Conservation (phyloP, 208 protist genomes). For the Phytomonas sp. region DNA sequence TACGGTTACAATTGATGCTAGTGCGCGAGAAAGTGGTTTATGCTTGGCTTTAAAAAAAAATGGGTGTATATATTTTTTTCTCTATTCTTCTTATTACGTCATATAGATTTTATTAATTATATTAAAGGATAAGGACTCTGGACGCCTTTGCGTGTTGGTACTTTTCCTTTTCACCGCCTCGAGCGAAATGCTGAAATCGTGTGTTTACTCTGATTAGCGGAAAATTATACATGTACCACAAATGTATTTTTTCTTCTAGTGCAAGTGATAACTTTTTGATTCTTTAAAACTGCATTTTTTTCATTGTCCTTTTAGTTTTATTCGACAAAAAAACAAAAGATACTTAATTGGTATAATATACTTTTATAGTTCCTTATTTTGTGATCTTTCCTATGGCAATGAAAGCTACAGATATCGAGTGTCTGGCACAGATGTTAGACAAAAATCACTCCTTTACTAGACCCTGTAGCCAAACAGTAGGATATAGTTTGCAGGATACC, state of each 20-base stretch:
- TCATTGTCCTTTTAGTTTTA: not conserved
- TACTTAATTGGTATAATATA: not conserved
- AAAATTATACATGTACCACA: not conserved
- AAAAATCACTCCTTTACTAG: slow-evolving; percentile 57
- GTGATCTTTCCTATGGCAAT: slow-evolving; percentile 13
- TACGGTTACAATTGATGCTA: not conserved
- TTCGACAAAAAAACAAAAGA: not conserved
- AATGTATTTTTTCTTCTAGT: not conserved
- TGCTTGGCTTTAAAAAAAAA: not conserved
- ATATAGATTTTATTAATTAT: not conserved
- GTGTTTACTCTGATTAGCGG: not conserved
- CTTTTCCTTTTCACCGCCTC: slow-evolving; percentile 3
- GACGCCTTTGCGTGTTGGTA: slow-evolving; percentile 4
- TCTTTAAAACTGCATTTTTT: not conserved
- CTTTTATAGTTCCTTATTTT: not conserved
- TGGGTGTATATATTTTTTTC: not conserved
- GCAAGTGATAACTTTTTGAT: not conserved
- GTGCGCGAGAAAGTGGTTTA: not conserved
- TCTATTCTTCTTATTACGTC: not conserved
- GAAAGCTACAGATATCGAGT: slow-evolving; percentile 39
- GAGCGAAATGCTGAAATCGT: not conserved
- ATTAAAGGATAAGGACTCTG: not conserved
- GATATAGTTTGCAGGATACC: slow-evolving; percentile 55
- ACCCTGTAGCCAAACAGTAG: slow-evolving; percentile 50
- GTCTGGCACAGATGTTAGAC: slow-evolving; percentile 62